Conservation (phyloP, 2,329 filamentous ascomycete species). For the Sphaerulina musiva region DNA sequence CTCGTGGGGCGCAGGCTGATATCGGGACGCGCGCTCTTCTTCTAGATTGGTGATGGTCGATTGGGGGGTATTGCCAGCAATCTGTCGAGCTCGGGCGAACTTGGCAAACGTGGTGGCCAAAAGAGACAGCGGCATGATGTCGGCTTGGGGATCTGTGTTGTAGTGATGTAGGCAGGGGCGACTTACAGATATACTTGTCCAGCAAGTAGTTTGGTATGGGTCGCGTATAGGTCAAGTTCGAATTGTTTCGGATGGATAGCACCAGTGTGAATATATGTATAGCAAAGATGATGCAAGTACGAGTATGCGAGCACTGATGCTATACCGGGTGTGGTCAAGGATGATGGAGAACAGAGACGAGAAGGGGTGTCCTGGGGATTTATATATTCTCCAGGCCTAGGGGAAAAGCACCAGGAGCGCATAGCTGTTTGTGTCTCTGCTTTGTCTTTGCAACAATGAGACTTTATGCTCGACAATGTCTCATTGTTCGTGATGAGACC, state of each 20-base stretch:
- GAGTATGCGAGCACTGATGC: not conserved
- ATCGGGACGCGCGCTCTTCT: not conserved
- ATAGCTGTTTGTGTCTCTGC: not conserved
- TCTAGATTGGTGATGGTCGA: not conserved
- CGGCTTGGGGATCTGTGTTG: not conserved
- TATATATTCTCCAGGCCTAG: not conserved
- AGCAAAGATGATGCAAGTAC: not conserved
- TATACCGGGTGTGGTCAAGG: not conserved
- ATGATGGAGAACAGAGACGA: not conserved
- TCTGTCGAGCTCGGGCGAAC: not conserved
- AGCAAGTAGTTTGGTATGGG: not conserved
- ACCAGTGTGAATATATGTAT: not conserved
- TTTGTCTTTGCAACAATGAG: not conserved
- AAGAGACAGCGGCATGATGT: not conserved
- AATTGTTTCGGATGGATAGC: not conserved
- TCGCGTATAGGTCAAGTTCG: not conserved
- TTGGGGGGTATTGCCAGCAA: not conserved
- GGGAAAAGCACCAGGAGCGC: not conserved
- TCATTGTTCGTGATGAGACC: not conserved
- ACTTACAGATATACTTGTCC: constrained; percentile 1
- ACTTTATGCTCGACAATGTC: not conserved
- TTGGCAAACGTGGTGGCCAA: not conserved
- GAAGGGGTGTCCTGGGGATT: not conserved
- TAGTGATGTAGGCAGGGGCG: not conserved
- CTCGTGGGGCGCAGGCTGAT: not conserved